These are phyloP conservation scores for Lavandula angustifolia DNA, from an alignment of 257 asterid species.

Conservation along the genomic window DNA sequence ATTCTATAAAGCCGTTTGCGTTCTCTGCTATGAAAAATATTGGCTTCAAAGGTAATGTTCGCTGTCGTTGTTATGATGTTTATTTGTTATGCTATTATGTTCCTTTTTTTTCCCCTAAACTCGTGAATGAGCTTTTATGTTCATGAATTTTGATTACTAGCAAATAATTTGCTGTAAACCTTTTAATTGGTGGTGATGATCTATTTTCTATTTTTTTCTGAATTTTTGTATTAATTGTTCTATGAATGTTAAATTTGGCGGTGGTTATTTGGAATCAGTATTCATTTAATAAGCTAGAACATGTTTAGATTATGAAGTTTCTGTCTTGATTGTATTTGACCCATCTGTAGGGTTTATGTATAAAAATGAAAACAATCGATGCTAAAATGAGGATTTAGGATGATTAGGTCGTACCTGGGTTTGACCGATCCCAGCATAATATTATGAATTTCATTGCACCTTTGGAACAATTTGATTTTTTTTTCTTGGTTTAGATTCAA, in stretches of 20 bases:
- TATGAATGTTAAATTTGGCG: background rate
- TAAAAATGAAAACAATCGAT: background rate
- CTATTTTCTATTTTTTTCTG: background rate
- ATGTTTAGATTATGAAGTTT: background rate
- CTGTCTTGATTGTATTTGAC: background rate
- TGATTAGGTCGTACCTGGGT: too few relatives aligned
- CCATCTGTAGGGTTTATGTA: background rate
- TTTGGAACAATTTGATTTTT: background rate
- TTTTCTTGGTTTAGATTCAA: background rate
- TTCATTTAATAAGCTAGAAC: conserved; percentile 1
- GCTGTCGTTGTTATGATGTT: background rate
- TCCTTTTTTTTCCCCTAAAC: background rate
- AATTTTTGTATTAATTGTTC: background rate
- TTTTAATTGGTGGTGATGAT: background rate
- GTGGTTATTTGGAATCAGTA: background rate
- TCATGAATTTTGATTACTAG: background rate
- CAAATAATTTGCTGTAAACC: background rate
- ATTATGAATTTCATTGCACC: too few relatives aligned
- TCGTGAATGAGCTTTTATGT: background rate
- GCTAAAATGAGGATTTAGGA: background rate
- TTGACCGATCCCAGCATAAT: too few relatives aligned
- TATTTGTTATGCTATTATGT: background rate
- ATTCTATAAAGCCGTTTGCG: conserved; percentile 43
- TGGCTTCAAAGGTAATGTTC: conserved; percentile 29
- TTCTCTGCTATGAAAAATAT: conserved; percentile 45